Conservation (phyloP, 495 filamentous ascomycete species). For the Tuber magnatum region DNA sequence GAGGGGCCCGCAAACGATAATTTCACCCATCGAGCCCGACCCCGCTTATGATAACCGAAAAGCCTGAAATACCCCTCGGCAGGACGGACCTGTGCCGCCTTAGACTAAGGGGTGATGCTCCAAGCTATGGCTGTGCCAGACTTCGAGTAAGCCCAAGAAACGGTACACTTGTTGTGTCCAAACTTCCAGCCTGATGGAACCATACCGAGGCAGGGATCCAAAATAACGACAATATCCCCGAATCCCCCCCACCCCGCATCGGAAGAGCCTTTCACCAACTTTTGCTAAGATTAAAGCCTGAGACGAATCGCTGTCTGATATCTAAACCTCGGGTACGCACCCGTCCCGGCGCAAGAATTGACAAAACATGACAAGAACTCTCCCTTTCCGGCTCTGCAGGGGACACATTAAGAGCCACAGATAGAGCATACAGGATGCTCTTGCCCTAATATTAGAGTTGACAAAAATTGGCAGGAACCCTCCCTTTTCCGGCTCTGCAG, state of each 20-base stretch:
- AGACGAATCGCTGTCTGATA: not conserved
- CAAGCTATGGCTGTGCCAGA: not conserved
- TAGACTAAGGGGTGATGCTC: not conserved
- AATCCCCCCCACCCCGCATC: not conserved
- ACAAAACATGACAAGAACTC: not conserved
- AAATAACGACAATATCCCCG: not conserved
- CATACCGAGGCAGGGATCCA: not conserved
- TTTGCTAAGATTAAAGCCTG: not conserved
- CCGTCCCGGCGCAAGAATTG: not conserved
- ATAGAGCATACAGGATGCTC: not conserved
- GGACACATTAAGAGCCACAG: not conserved
- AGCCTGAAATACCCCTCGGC: not conserved
- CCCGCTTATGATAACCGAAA: not conserved
- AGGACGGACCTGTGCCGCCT: not conserved
- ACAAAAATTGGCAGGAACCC: too few relatives aligned
- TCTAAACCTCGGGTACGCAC: not conserved
- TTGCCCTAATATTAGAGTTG: not conserved
- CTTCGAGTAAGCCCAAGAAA: not conserved
- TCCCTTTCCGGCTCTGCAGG: not conserved
- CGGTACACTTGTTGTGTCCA: not conserved
- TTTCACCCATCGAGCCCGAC: not conserved
- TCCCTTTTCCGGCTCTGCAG: too few relatives aligned
- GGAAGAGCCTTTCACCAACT: not conserved
- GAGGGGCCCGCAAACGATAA: not conserved
- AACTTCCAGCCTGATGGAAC: not conserved